Conservation (phyloP, 2,329 filamentous ascomycete species). For the Penicillium sp. region DNA sequence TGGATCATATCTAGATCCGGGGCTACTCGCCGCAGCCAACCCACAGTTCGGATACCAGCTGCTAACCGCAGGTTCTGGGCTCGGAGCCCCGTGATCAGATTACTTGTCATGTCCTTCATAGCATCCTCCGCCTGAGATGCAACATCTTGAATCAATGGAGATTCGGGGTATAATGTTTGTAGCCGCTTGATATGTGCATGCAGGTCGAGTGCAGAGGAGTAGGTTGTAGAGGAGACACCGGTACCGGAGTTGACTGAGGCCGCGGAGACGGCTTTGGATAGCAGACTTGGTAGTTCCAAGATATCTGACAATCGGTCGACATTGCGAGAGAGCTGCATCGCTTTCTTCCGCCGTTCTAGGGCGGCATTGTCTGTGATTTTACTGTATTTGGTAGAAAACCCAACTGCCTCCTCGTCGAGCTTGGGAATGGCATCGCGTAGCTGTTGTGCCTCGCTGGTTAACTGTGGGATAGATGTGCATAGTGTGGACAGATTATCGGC, state of each 20-base stretch:
- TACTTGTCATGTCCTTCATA: slow-evolving; percentile 83
- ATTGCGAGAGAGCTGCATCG: slow-evolving; percentile 78
- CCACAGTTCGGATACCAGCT: slow-evolving; percentile 82
- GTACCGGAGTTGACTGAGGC: slow-evolving; percentile 38
- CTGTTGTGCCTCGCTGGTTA: slow-evolving; percentile 64
- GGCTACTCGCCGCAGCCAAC: slow-evolving; percentile 82
- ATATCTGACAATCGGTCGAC: slow-evolving; percentile 87
- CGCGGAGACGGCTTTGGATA: slow-evolving; percentile 67
- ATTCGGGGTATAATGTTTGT: slow-evolving; percentile 76
- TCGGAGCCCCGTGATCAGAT: slow-evolving; percentile 75
- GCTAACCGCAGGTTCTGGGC: slow-evolving; percentile 80
- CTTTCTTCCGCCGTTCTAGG: slow-evolving; percentile 71
- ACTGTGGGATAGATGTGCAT: slow-evolving; percentile 64
- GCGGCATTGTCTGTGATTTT: slow-evolving; percentile 67
- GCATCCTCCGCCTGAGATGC: slow-evolving; percentile 75
- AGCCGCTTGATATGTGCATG: slow-evolving; percentile 90
- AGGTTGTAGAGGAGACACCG: slow-evolving; percentile 60
- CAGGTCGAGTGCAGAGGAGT: slow-evolving; percentile 84
- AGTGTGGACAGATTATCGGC: slow-evolving; percentile 74
- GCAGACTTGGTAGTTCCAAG: slow-evolving; percentile 79
- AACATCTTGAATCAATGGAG: slow-evolving; percentile 70
- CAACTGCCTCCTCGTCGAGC: slow-evolving; percentile 73
- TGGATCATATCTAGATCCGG: slow-evolving; percentile 65
- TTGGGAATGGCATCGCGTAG: slow-evolving; percentile 71
- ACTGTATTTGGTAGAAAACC: slow-evolving; percentile 80